Base-by-base conservation (phyloP, 1,284 basidiomycete genomes). In the Sanghuangporus weigelae region DNA sequence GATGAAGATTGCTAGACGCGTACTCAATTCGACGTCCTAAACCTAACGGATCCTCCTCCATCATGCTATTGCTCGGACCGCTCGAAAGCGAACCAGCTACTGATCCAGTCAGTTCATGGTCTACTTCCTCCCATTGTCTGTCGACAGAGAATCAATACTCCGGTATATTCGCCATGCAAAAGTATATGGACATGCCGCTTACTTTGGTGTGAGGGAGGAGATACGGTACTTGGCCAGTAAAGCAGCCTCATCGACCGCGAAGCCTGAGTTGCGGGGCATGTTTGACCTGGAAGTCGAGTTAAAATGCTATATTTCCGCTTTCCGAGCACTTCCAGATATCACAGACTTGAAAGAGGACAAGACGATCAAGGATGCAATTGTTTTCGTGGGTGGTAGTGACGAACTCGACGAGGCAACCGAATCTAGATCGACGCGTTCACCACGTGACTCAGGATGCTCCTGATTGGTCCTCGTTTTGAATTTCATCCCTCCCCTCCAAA, bases 51-150 rank as follows among this genome's bases (percentile, higher is more conserved):
- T 92, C 90, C 0, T 81, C 81, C 46, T 86, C 85, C 35, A 80
- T 82, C 57, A 84, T 84, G 54, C 78, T 78, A 63, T 77, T 73
- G 3, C 69, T 71, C 56, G 73, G 77, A 14, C 79, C 73, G 50
- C 81, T 84, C 31, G 83, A 77, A 56, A 89, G 72, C 35, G 85
- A 78, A 26, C 84, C 85, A 21, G 86, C 83, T 14, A 89, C 73
- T 0, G 86, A 82, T 67, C 88, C 85, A 70, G 87, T 86, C 23
- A 85, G 73, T 63, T 93, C 91, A 75, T 92, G 84, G 71, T 92
- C 87, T 1, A 89, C 79, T 62, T 91, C 88, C 71, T 93, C 90
- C 90, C 90, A 93, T 76, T 86, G 81, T 67, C 91, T 92, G 31
- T 10, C 38, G n/a, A 40, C 7, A 8, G 3, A 38, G 11, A 54